Evolutionary conservation across 139 green algal genomes (phyloP), one percentile per base, ranked within the genome.

Genomic region (Closterium sp.): DNA sequence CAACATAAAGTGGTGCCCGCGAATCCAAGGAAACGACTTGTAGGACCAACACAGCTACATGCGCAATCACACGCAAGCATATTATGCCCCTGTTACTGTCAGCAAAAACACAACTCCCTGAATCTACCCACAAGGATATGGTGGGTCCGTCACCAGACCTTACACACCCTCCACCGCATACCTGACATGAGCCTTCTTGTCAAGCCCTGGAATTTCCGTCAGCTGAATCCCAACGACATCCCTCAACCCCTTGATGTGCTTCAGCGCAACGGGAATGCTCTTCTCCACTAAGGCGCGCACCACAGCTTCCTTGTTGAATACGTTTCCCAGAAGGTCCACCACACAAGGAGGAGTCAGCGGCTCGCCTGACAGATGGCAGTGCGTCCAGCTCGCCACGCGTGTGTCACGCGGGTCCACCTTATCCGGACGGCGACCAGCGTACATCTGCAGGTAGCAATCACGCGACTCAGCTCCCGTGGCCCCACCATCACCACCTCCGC

Each of bases 251-350:
- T 70, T 87, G 70, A 95, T 93, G 89, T 95, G 91, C 17, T 87
- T n/a, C 13, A 95, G 70, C 10, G 24, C 10, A 17, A 19, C 9
- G 22, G 94, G 94, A 27, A 95, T 88, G 70, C 11, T 92, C 86
- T 95, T 95, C 24, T 31, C 31, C 90, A 96, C 92, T 32, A 95
- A 45, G 2, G 42, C 31, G 19, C 89, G 29, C 0, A 95, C 28
- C 38, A 96, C 90, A 10, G 90, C 90, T 86, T 94, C 90, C 94
- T 95, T 95, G 45, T 95, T 95, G 38, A 92, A 96, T 1, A 95
- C 91, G 34, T 94, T 95, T 13, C 94, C 94, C 17, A 95, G 85
- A 31, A 50, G 9, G 30, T 95, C 94, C 24, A 92, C 79, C 27
- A 88, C 94, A 62, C 86, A 94, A 19, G 94, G 94, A 29, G 86